phyloP scores from a whole-genome alignment of 176 grass and related monocot species.

The Musa beccarii region DNA sequence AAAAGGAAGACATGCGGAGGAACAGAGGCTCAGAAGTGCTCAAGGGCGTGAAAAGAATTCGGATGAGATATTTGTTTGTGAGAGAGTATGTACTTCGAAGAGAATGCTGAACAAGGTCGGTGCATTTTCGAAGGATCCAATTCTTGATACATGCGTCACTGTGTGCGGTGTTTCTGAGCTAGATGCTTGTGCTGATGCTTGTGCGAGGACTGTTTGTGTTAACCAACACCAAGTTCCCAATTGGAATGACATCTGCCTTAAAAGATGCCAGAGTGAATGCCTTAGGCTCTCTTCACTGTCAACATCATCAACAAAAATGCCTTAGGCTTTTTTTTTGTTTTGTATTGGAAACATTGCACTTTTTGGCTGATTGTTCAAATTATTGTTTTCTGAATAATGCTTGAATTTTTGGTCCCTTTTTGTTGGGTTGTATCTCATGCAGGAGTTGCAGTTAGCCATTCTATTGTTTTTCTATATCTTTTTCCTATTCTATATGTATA shows the following conservation, averaged over 20 bases:
- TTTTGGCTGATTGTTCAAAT: too few species aligned
- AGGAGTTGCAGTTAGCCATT: too few species aligned
- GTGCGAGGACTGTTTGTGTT: background rate
- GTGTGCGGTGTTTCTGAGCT: background rate
- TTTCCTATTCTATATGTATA: too few species aligned
- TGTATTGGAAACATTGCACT: background rate
- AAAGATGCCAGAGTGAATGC: background rate
- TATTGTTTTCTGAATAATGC: too few species aligned
- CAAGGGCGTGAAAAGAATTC: background rate
- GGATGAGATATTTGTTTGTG: background rate
- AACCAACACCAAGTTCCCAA: conserved; percentile 1
- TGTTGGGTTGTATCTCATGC: too few species aligned
- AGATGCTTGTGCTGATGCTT: background rate
- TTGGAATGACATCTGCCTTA: conserved; percentile 6
- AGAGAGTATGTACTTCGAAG: background rate
- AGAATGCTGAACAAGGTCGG: conserved; percentile 4
- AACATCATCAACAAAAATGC: too few species aligned
- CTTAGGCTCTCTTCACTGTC: background rate
- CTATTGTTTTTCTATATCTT: too few species aligned
- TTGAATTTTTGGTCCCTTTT: too few species aligned
- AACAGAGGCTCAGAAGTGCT: background rate
- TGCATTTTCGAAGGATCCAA: background rate
- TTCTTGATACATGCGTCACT: background rate
- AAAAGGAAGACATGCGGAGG: background rate
- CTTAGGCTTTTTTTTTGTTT: background rate